Conservation (phyloP, 768 basidiomycete species). For the Hebeloma cylindrosporum region DNA sequence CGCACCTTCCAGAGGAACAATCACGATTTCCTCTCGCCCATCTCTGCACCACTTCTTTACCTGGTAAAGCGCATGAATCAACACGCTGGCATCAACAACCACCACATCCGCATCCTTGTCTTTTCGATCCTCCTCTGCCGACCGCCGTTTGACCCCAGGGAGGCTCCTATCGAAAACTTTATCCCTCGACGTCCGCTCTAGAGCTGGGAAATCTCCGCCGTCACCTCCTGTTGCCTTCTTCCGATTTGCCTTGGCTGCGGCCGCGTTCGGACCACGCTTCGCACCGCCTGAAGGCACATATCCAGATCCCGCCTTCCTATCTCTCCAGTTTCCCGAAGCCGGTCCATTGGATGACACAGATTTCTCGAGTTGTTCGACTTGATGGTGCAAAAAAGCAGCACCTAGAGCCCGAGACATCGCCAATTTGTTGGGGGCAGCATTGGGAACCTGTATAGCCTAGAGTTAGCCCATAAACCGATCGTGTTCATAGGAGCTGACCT, state of each 20-base stretch:
- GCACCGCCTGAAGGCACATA: slow-evolving; percentile 19
- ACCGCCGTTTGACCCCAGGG: slow-evolving; percentile 27
- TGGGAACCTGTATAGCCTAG: slow-evolving; percentile 17
- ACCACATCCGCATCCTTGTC: slow-evolving; percentile 77
- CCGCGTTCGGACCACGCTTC: slow-evolving; percentile 34
- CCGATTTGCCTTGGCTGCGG: slow-evolving; percentile 32
- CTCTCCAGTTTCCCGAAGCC: slow-evolving; percentile 63
- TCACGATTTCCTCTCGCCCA: slow-evolving; percentile 72
- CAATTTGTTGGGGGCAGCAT: slow-evolving; percentile 51
- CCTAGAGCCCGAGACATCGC: slow-evolving; percentile 88
- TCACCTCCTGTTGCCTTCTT: slow-evolving; percentile 28
- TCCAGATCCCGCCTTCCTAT: slow-evolving; percentile 31
- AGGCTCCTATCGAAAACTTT: slow-evolving; percentile 23
- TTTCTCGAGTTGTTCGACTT: slow-evolving; percentile 87
- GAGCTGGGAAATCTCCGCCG: slow-evolving; percentile 15
- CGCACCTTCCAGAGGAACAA: slow-evolving; percentile 88
- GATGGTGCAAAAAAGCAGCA: slow-evolving; percentile 83
- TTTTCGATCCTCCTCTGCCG: slow-evolving; percentile 31
- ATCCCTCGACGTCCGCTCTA: slow-evolving; percentile 13
- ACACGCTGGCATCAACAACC: slow-evolving; percentile 79
- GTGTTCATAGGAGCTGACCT: slow-evolving; percentile 19
- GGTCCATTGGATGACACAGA: slow-evolving; percentile 52
- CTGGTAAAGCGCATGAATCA: slow-evolving; percentile 74
- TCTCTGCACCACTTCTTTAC: slow-evolving; percentile 83
- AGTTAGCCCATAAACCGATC: neutral